Evolutionary conservation across 495 filamentous ascomycete species (phyloP), one percentile per base, ranked within the genome.

Genomic region (Penicillium lividum): DNA sequence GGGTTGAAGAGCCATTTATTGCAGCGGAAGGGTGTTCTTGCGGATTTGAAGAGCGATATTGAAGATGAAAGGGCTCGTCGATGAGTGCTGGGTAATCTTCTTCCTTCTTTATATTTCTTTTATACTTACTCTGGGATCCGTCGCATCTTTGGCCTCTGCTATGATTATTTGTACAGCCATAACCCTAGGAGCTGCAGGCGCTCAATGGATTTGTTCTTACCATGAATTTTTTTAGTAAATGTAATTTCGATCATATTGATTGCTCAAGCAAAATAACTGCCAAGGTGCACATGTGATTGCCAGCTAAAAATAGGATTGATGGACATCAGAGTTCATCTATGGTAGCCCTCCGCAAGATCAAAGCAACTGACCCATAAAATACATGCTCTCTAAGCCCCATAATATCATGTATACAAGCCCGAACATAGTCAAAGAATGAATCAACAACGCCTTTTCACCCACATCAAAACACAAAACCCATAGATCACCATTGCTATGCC

Each of bases 1-100:
- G 77, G 79, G n/a, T 59, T 83, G 57, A 80, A 80, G 67, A 70
- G 46, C 38, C 80, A 83, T 69, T 67, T 79, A 54, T 70, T 69
- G 44, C 70, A 70, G 43, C 75, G 80, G 31, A 75, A 77, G 50
- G 73, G 67, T 11, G 64, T 69, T 8, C 70, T 82, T 59, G 62
- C 73, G 7, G 77, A 80, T 57, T 45, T 82, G 51, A 72, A 73
- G 52, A 61, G 69, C 51, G 72, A 83, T 58, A 70, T 82, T 59
- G 78, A 82, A 56, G 74, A 79, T 7, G 78, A 77, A 60, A 76
- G 73, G 58, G 57, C 65, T 60, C 71, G 69, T 25, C 72, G 75
- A 51, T 80, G 71, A 67, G 28, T 25, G 3, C 40, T 31, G 11
- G 28, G 16, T 30, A 22, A 22, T 1, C 8, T 11, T 36, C 33